Evolutionary conservation across 1,139 yeast species (phyloP), one percentile per base, ranked within the genome.

Genomic region (Yueomyces sp.): DNA sequence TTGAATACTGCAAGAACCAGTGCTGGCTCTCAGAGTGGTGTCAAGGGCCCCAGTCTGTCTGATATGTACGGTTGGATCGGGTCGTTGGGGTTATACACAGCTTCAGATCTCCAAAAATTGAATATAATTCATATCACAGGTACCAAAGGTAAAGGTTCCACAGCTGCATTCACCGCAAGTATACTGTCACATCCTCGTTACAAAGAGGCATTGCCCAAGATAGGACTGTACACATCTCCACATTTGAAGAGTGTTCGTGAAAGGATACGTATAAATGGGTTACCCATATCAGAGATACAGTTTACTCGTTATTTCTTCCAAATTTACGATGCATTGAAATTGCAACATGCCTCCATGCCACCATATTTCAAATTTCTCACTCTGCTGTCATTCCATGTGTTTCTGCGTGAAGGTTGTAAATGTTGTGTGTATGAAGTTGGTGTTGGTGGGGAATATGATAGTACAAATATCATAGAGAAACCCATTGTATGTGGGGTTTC

Each of bases 381-480:
- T 0, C 64, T 93, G 27, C 64, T 93, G 45, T 86, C 97, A 1
- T 91, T 86, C 67, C 96, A 93, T 59, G 83, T 86, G 1, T 93
- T 93, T 55, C 60, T 86, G 65, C 72, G 76, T 47, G 98, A 91
- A 63, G 83, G 85, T 1, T 89, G 93, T 29, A 85, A 87, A 55
- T 76, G 95, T 19, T 97, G 98, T 9, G 81, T 93, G 39, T 86
- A 85, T 56, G 99, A 93, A 61, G 98, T 93, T 28, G 99, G 99
- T 12, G 95, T 93, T 42, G 99, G 99, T 30, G 99, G 99, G 8
- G 93, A 85, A 57, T 85, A 78, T 57, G 99, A 93, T 62, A 85
- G 96, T 9, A 93, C 99, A 8, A 93, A 93, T 59, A 75, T 93
- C 9, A 75, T 93, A 41, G 76, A 72, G 35, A 65, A 69, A 38